Evolutionary conservation across 139 green algal genomes (phyloP), one percentile per base, ranked within the genome.

Genomic region (Chlamydomonas sp.): DNA sequence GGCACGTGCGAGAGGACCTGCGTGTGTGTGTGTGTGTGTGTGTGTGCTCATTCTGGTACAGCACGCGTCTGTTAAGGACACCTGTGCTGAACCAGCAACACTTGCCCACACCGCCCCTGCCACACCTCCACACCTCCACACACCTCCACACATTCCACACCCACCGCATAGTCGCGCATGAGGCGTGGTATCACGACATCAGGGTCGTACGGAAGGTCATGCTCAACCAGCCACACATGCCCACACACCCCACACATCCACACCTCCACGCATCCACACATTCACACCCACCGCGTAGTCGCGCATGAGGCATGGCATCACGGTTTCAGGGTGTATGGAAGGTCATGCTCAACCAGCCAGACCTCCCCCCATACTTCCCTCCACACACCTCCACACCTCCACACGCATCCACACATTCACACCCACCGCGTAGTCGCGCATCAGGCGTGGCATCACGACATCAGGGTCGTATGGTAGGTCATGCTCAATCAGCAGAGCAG

Each of bases 1-100:
- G 77, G 77, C 8, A 83, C 77, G 39, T 83, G 77, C 1, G 72
- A 79, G 2, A 83, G 73, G n/a, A n/a, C n/a, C n/a, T n/a, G n/a
- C n/a, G n/a, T n/a, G n/a, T n/a, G n/a, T n/a, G n/a, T n/a, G n/a
- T n/a, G n/a, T n/a, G n/a, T n/a, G n/a, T n/a, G n/a, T n/a, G n/a
- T n/a, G n/a, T n/a, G n/a, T n/a, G n/a, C n/a, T n/a, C n/a, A n/a
- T n/a, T n/a, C n/a, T n/a, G n/a, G n/a, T n/a, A n/a, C n/a, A n/a
- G n/a, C n/a, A n/a, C n/a, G n/a, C n/a, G n/a, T n/a, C n/a, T n/a
- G n/a, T n/a, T 81, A 81, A 16, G 75, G 75, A n/a, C 71, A 54
- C 37, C 77, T 81, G 71, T 81, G 75, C 61, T 81, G 70, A 20
- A 81, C 57, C 13, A 76, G 66, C 20, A n/a, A n/a, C n/a, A n/a